phyloP scores from a whole-genome alignment of 345 rosid genomes.

The Gynandropsis gynandra region DNA sequence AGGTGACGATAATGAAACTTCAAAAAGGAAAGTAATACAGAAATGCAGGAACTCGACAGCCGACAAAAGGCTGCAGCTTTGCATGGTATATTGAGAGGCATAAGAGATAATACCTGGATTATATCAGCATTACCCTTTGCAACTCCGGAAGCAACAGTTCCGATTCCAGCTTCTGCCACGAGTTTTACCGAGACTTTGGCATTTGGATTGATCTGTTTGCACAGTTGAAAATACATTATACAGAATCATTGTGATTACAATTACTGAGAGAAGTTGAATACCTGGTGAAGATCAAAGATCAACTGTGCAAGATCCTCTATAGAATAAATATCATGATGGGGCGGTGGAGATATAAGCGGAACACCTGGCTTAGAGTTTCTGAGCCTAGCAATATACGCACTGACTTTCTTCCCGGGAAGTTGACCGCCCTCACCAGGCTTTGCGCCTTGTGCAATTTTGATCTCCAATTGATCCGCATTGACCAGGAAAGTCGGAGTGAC shows the following conservation, averaged over 20 bases:
- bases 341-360: constrained; percentile 99
- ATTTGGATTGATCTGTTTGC: constrained; percentile 75
- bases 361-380: constrained; percentile 98
- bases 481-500: constrained; percentile 97
- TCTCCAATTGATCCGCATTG: constrained; percentile 90
- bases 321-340: constrained; percentile 95
- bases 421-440: constrained; percentile 99
- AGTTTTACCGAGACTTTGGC: constrained; percentile 99
- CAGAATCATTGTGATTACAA: not conserved
- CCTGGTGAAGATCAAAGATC: constrained; percentile 98
- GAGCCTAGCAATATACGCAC: constrained; percentile 94
- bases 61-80: not conserved
- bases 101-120: constrained; percentile 56
- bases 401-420: constrained; percentile 96
- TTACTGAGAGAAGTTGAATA: constrained; percentile 26
- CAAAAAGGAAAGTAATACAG: not conserved
- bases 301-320: constrained; percentile 98
- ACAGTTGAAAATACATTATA: constrained; percentile 5
- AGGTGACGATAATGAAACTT: constrained; percentile 1
- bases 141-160: constrained; percentile 98
- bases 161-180: constrained; percentile 97
- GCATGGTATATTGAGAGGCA: not conserved
- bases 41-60: not conserved
- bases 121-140: constrained; percentile 98
- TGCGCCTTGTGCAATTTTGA: constrained; percentile 99